Conservation (phyloP, 345 rosid species). For the Pistacia vera region DNA sequence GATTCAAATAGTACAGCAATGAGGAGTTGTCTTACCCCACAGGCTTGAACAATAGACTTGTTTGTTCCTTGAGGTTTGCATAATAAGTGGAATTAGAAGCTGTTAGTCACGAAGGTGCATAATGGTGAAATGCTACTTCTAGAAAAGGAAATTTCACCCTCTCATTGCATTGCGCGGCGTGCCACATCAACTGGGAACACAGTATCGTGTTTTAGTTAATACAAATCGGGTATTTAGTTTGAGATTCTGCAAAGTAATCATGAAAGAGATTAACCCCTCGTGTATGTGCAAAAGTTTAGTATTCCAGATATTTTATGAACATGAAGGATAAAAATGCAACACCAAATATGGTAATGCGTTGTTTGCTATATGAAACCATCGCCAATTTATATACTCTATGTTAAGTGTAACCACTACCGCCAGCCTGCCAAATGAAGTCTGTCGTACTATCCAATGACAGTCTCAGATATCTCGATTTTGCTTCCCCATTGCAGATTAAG, state of each 20-base stretch:
- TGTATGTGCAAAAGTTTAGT: background rate
- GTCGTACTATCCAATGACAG: background rate
- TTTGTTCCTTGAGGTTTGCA: slow-evolving; percentile 81
- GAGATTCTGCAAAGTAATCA: slow-evolving; percentile 55
- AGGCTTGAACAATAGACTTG: slow-evolving; percentile 78
- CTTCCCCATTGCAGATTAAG: background rate
- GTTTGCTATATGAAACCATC: background rate
- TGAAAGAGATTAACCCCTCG: background rate
- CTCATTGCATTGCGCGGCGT: slow-evolving; percentile 93
- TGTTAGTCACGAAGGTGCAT: slow-evolving; percentile 4
- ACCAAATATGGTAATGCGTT: background rate
- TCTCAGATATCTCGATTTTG: background rate
- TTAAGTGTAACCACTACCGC: background rate
- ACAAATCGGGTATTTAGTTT: slow-evolving; percentile 91
- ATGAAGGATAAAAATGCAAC: background rate
- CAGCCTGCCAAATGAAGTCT: background rate
- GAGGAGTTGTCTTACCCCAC: slow-evolving; percentile 53
- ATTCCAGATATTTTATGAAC: background rate
- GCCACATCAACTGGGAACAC: slow-evolving; percentile 95
- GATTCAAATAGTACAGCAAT: background rate
- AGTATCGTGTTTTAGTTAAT: slow-evolving; percentile 87
- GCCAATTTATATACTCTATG: background rate
- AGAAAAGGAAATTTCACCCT: slow-evolving; percentile 50
- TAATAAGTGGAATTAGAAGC: slow-evolving; percentile 10
- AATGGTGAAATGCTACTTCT: background rate